Evolutionary conservation across 257 asterid species (phyloP), one percentile per base, ranked within the genome.

Genomic region (Linaria vulgaris): DNA sequence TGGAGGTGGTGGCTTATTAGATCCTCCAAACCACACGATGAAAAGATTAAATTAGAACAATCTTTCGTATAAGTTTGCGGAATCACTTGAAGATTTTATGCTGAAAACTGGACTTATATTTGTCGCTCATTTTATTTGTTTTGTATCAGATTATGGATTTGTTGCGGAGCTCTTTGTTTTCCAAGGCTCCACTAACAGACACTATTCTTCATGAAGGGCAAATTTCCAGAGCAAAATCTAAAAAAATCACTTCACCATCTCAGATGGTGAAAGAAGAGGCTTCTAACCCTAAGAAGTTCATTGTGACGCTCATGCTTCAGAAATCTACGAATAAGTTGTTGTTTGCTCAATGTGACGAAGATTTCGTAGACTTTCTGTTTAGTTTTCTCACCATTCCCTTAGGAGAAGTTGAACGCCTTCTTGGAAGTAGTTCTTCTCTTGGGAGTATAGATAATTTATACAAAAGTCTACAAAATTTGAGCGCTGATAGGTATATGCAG

Each of bases 371-470:
- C 16, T 54, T 72, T 21, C 70, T 76, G 0, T 59, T 54, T 0
- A 43, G 68, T 51, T 30, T 76, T 30, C 57, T 76, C 19, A 34
- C 9, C n/a, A 48, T 69, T 25, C 73, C 75, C 2, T 30, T 64
- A 11, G 70, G 68, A 47, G 49, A 53, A 55, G 76, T 65, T 7
- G 78, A 37, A 12, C 17, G 3, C 1, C 75, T 76, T 47, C 1
- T 72, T 23, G 58, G 11, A 15, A 24, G 70, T 9, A 49, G 63
- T 38, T 67, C 68, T 9, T 2, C 14, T 27, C 48, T 65, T 6
- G 68, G 25, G 22, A 55, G 27, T 44, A 21, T 72, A 5, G 66
- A 76, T 63, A 76, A 72, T 49, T 48, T 76, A 9, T 63, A 53
- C 5, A 25, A 12, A 15, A 69, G 73, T 41, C 21, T 58, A 25